These are phyloP conservation scores for Aureobasidium sp. DNA, from an alignment of 2,329 filamentous ascomycete genomes.

Conservation along the genomic window DNA sequence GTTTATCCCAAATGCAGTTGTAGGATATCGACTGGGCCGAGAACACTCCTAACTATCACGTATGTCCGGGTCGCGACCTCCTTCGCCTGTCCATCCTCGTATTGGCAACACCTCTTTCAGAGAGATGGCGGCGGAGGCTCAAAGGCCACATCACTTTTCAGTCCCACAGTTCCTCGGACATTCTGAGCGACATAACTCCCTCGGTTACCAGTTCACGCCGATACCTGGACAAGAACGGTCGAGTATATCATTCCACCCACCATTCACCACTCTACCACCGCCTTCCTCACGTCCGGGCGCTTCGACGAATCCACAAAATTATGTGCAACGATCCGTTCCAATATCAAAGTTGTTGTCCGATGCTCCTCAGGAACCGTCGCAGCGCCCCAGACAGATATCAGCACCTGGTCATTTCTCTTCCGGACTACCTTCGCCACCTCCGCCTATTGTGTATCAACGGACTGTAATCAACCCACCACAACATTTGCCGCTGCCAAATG, in stretches of 20 bases:
- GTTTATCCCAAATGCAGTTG: slow-evolving; percentile 13
- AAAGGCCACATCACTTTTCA: slow-evolving; percentile 36
- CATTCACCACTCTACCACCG: slow-evolving; percentile 9
- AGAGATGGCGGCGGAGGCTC: slow-evolving; percentile 40
- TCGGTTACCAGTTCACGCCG: background rate
- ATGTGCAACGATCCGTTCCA: slow-evolving; percentile 11
- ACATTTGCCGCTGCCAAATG: slow-evolving; percentile 11
- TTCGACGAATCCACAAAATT: slow-evolving; percentile 5
- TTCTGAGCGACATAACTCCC: slow-evolving; percentile 24
- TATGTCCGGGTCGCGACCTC: slow-evolving; percentile 26
- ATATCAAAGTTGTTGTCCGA: slow-evolving; percentile 11
- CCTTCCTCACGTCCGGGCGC: background rate
- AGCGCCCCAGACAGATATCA: slow-evolving; percentile 7
- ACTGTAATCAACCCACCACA: slow-evolving; percentile 16
- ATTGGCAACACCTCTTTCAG: slow-evolving; percentile 26
- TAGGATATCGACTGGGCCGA: background rate
- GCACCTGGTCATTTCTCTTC: background rate
- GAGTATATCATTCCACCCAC: slow-evolving; percentile 1
- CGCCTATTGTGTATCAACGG: slow-evolving; percentile 9
- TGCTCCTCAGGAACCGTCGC: slow-evolving; percentile 3
- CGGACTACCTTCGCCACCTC: slow-evolving; percentile 4
- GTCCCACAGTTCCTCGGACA: slow-evolving; percentile 34
- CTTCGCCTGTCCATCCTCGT: slow-evolving; percentile 36
- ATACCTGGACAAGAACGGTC: slow-evolving; percentile 2
- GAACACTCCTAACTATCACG: slow-evolving; percentile 8